Percentiles rank a stretch among this genome's conserved stretches.
Conservation (phyloP, 1,139 yeast genomes). For the Suhomyces choctaworum region DNA sequence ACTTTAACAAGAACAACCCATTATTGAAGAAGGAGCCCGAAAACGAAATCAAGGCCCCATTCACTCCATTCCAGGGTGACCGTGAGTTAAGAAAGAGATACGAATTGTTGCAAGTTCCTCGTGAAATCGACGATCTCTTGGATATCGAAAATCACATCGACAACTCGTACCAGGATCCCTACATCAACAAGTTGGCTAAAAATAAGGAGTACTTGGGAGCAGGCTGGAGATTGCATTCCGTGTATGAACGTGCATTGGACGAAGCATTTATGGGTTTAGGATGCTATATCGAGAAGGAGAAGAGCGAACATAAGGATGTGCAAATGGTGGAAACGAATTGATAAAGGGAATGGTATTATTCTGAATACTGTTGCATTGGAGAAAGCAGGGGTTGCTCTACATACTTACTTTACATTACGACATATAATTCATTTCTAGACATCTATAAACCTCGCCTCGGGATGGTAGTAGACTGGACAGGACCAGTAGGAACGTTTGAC, state of each 20-base stretch:
- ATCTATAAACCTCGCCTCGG: constrained; percentile 53
- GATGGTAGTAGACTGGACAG: constrained; percentile 66
- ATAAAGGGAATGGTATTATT: no score
- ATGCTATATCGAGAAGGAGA: constrained; percentile 73
- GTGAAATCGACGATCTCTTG: constrained; percentile 34
- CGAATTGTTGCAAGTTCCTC: constrained; percentile 29
- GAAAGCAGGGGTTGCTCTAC: no score
- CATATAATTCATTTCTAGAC: constrained; percentile 7
- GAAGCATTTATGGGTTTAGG: constrained; percentile 91
- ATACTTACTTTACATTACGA: no score
- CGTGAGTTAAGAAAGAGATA: constrained; percentile 52
- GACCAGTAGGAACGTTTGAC: constrained; percentile 75
- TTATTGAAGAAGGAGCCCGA: constrained; percentile 25
- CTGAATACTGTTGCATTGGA: no score
- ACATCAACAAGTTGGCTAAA: constrained; percentile 53
- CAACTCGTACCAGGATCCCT: constrained; percentile 50
- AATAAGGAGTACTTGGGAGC: constrained; percentile 78
- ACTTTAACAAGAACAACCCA: constrained; percentile 31
- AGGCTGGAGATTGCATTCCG: constrained; percentile 74
- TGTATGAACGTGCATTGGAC: constrained; percentile 74
- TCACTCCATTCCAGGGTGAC: constrained; percentile 94
- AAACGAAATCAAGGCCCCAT: constrained; percentile 52
- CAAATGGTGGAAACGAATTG: constrained; percentile 1
- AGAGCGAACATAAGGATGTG: constrained; percentile 21
- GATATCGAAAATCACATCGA: constrained; percentile 53